Evolutionary conservation across 805 yeast genomes (phyloP), one percentile per base, ranked within the genome.

Genomic region (Saturnispora saitoi): DNA sequence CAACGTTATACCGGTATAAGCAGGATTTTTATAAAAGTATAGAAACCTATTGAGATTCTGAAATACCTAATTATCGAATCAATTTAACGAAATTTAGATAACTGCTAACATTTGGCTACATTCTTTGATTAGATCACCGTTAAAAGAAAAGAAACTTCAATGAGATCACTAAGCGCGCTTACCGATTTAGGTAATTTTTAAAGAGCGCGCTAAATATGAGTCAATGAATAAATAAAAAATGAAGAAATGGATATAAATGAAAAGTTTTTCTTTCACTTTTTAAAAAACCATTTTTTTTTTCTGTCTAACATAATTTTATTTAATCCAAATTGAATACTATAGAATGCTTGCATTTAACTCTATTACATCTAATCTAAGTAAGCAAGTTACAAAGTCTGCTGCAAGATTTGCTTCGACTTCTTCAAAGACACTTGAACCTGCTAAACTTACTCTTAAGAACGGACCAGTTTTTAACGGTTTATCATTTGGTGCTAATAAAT

Each of bases 401-500:
- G 28, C 14, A 34, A 45, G 49, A 47, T 31, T 54, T 37, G 61
- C 66, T 52, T 45, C 51, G 12, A 47, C 65, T 14, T 63, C 70
- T 9, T 54, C 65, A 47, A 58, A 66, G 59, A 47, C 58, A 39
- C 68, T 83, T 45, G 86, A 82, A 60, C 80, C 95, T 65, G 98
- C 98, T 49, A 89, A 95, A 14, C 76, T 91, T 59, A 83, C 95
- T 24, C 82, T 91, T 59, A 80, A 90, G 64, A 86, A 89, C 63
- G 99, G 98, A 17, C 96, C 97, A 19, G 82, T 87, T 30, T 88
- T 88, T 72, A 80, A 78, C 59, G 99, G 99, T 38, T 83, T 80
- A 65, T 91, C 98, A 0, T 95, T 93, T 62, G 99, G 99, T 62
- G 96, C 98, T 39, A 81, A 88, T 66, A 84, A 83, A 56, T 87